phyloP scores from a whole-genome alignment of 352 stramenopile species.

The Phytophthora cajani region DNA sequence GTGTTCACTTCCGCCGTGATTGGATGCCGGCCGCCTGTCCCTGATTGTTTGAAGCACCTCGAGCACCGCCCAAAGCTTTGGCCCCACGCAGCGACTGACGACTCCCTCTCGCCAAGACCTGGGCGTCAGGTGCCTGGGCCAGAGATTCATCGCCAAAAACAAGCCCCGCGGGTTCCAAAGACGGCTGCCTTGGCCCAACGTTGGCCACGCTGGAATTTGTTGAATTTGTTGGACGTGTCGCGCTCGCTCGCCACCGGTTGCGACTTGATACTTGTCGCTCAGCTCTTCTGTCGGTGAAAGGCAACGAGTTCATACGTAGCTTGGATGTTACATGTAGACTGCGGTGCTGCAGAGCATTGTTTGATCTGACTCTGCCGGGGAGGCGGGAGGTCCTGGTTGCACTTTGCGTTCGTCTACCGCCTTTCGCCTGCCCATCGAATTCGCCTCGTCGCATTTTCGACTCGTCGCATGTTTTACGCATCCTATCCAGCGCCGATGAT shows the following conservation, averaged over 20 bases:
- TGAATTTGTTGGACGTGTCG: not conserved
- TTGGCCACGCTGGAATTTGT: not conserved
- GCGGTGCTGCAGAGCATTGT: not conserved
- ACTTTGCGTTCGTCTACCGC: constrained; percentile 26
- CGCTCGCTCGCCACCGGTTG: not conserved
- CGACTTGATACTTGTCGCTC: not conserved
- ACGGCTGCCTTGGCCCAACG: not conserved
- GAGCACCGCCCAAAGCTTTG: not conserved
- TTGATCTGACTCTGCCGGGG: not conserved
- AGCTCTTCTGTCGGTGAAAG: not conserved
- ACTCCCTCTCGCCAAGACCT: not conserved
- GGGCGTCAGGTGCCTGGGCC: constrained; percentile 1
- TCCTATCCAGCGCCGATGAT: constrained; percentile 22
- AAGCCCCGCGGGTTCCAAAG: not conserved
- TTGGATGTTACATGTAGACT: not conserved
- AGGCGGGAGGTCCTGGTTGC: not conserved
- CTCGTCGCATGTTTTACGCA: constrained; percentile 26
- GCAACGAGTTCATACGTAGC: not conserved
- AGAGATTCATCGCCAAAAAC: constrained; percentile 5
- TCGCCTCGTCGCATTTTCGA: constrained; percentile 37
- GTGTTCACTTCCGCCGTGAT: constrained; percentile 21
- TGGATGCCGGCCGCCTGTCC: constrained; percentile 27
- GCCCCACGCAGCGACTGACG: not conserved
- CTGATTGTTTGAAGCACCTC: constrained; percentile 25
- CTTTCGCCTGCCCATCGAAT: constrained; percentile 10